A percentile compares a stretch with the other conserved stretches of the same genome.
Conservation (phyloP, 768 basidiomycete genomes). For the Kondoa malvinella region DNA sequence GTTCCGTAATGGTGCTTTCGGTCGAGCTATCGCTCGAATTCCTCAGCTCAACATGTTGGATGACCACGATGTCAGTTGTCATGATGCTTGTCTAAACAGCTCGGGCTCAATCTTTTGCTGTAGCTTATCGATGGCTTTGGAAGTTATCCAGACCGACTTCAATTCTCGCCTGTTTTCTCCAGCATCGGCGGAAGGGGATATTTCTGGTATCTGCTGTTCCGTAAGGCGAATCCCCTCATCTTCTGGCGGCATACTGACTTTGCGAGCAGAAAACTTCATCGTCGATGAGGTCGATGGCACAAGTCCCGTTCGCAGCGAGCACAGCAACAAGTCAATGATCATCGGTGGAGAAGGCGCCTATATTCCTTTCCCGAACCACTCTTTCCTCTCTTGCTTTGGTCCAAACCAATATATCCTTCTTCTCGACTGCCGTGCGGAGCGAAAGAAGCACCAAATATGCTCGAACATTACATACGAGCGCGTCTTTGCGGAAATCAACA, state of each 20-base stretch:
- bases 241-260: too few species aligned
- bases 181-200: conserved; percentile 32
- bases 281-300: conserved; percentile 58
- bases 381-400: conserved; percentile 60
- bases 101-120: conserved; percentile 28
- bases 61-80: conserved; percentile 39
- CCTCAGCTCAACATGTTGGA: conserved; percentile 33
- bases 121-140: conserved; percentile 23
- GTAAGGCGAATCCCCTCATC: too few species aligned
- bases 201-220: conserved; percentile 86
- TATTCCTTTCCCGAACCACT: conserved; percentile 64
- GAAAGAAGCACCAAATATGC: conserved; percentile 65
- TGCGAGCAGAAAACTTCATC: conserved; percentile 41
- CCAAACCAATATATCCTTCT: conserved; percentile 41
- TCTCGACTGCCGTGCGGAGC: conserved; percentile 52
- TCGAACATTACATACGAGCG: conserved; percentile 54
- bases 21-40: conserved; percentile 21
- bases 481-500: conserved; percentile 47
- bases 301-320: conserved; percentile 35
- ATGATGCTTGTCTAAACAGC: conserved; percentile 74
- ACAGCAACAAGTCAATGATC: conserved; percentile 38
- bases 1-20: conserved; percentile 28
- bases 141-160: conserved; percentile 51
- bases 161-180: conserved; percentile 21
- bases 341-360: conserved; percentile 62